Conservation (phyloP, 2,329 filamentous ascomycete genomes). For the Myriosclerotinia scirpicola region DNA sequence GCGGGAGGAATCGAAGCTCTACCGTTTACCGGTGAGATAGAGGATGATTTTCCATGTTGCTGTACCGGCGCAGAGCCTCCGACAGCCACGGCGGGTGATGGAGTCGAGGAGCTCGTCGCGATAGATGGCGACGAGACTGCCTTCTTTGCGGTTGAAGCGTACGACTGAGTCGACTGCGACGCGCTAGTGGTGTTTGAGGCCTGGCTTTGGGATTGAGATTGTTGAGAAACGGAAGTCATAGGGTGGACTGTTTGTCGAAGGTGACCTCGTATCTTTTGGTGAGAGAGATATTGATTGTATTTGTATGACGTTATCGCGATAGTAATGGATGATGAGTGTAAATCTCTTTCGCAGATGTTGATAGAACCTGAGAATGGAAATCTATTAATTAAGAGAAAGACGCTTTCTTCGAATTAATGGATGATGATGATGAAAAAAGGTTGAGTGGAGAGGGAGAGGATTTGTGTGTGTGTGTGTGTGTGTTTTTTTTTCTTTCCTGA, state of each 20-base stretch:
- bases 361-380: constrained; percentile 31
- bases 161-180: constrained; percentile 57
- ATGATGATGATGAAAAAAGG: constrained; percentile 21
- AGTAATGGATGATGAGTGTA: constrained; percentile 19
- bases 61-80: constrained; percentile 53
- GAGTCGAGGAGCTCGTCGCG: constrained; percentile 57
- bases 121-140: constrained; percentile 59
- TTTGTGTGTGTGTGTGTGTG: not conserved
- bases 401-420: constrained; percentile 24
- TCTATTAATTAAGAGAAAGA: constrained; percentile 5
- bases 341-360: constrained; percentile 35
- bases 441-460: constrained; percentile 23
- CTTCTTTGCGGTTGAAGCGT: constrained; percentile 69
- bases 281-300: constrained; percentile 11
- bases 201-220: constrained; percentile 43
- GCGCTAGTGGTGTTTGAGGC: constrained; percentile 57
- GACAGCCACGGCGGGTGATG: constrained; percentile 55
- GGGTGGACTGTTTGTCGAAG: constrained; percentile 33
- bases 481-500: constrained; percentile 26
- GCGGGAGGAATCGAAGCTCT: constrained; percentile 69
- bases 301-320: constrained; percentile 39
- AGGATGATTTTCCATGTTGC: constrained; percentile 63
- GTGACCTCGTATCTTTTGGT: constrained; percentile 26
- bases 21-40: constrained; percentile 82
- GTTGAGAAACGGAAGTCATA: constrained; percentile 43